A percentile compares a stretch with the other conserved stretches of the same genome.
These are phyloP conservation scores for Gossypium ekmanianum DNA, from an alignment of 345 rosid genomes.

Conservation along the genomic window DNA sequence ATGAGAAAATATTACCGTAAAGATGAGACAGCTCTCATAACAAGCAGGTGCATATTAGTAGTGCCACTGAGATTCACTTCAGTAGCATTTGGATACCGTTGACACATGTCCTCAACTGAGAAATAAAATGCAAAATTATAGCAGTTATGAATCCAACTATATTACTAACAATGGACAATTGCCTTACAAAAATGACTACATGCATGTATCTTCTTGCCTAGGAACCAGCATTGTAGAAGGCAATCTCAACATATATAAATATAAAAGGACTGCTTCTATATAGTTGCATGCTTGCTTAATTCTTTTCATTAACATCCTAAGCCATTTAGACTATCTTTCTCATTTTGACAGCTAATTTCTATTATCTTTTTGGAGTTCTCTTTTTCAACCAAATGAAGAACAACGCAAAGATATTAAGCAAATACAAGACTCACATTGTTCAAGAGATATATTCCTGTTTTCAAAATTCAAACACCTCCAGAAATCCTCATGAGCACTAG, in stretches of 20 bases:
- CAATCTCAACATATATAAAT: neutral
- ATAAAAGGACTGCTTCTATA: neutral
- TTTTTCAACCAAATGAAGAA: neutral
- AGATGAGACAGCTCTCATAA: conserved; percentile 67
- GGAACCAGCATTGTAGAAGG: neutral
- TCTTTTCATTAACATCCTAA: neutral
- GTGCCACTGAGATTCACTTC: conserved; percentile 76
- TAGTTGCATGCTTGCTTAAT: neutral
- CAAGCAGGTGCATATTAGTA: conserved; percentile 55
- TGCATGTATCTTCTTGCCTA: neutral
- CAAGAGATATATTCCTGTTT: conserved; percentile 65
- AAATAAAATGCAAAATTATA: neutral
- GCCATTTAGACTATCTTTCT: neutral
- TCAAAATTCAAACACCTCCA: conserved; percentile 94
- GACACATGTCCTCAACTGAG: conserved; percentile 92
- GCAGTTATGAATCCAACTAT: neutral
- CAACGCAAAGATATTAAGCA: neutral
- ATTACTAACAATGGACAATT: neutral
- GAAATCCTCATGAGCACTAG: conserved; percentile 94
- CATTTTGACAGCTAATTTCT: neutral
- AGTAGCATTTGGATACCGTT: conserved; percentile 80
- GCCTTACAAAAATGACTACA: neutral
- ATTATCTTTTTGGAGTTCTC: neutral
- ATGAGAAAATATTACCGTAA: conserved; percentile 46
- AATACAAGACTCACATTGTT: conserved; percentile 66